phyloP scores from a whole-genome alignment of 345 rosid genomes.

The Combretum micranthum region DNA sequence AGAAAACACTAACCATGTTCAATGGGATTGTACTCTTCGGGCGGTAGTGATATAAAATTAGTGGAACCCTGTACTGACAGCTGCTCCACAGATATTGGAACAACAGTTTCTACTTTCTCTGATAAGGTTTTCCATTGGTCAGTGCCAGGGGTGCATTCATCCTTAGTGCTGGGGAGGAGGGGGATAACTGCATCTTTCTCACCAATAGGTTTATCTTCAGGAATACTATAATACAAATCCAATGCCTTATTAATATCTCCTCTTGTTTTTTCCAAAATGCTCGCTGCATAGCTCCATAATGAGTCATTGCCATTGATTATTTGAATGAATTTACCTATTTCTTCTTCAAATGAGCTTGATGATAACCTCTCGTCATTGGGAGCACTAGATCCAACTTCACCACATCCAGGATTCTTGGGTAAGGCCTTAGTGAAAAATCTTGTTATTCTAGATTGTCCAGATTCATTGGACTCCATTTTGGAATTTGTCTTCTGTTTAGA shows the following conservation, averaged over 20 bases:
- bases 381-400: constrained; percentile 14
- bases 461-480: constrained; percentile 42
- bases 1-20: constrained; percentile 57
- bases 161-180: constrained; percentile 11
- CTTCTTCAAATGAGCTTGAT: constrained; percentile 21
- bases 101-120: constrained; percentile 11
- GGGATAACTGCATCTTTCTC: constrained; percentile 6
- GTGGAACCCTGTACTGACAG: constrained; percentile 24
- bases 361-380: constrained; percentile 24
- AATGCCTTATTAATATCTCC: constrained; percentile 71
- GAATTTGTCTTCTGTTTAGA: constrained; percentile 47
- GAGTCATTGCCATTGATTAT: constrained; percentile 57
- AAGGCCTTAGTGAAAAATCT: constrained; percentile 60
- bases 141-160: constrained; percentile 35
- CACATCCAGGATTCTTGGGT: constrained; percentile 27
- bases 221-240: constrained; percentile 49
- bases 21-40: constrained; percentile 56
- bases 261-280: constrained; percentile 49
- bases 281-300: constrained; percentile 51
- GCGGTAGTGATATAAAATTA: constrained; percentile 42
- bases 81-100: constrained; percentile 21
- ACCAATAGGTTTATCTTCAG: constrained; percentile 26
- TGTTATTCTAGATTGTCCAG: constrained; percentile 75
- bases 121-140: too few relatives aligned
- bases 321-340: constrained; percentile 52